These are phyloP conservation scores for Wickerhamomyces sp. DNA, from an alignment of 1,139 yeast genomes.

Conservation along the genomic window DNA sequence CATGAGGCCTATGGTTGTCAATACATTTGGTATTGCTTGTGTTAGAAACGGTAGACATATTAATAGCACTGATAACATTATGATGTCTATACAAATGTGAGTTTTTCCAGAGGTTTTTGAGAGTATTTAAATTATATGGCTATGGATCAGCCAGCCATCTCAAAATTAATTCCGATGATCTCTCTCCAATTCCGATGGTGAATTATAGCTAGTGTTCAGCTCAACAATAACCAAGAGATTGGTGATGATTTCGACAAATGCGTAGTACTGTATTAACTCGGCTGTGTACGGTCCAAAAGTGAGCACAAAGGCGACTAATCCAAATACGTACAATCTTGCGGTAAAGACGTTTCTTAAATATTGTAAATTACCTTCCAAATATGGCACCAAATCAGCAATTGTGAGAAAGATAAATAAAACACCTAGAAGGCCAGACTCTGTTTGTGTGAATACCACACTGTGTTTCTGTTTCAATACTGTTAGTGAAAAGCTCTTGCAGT, in stretches of 20 bases:
- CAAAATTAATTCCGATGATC: too few relatives aligned
- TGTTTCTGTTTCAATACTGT: not conserved
- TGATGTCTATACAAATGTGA: too few relatives aligned
- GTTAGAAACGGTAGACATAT: not conserved
- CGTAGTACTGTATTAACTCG: not conserved
- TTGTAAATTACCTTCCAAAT: not conserved
- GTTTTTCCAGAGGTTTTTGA: too few relatives aligned
- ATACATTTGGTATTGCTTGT: not conserved
- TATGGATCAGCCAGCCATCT: too few relatives aligned
- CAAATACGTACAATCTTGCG: not conserved
- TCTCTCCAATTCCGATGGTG: too few relatives aligned
- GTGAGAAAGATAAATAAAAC: not conserved
- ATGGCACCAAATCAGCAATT: not conserved
- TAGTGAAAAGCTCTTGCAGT: not conserved
- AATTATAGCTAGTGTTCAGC: not conserved
- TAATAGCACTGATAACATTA: not conserved
- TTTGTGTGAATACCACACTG: not conserved
- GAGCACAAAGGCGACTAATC: not conserved
- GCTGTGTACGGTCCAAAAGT: not conserved
- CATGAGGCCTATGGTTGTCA: not conserved
- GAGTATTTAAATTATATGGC: too few relatives aligned
- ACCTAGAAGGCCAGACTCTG: not conserved
- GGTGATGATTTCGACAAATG: slow-evolving; percentile 1
- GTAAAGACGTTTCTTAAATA: not conserved
- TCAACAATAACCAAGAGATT: not conserved